Evolutionary conservation across 73 alveolate species (phyloP).

Genomic region (Paramecium pentaurelia): DNA sequence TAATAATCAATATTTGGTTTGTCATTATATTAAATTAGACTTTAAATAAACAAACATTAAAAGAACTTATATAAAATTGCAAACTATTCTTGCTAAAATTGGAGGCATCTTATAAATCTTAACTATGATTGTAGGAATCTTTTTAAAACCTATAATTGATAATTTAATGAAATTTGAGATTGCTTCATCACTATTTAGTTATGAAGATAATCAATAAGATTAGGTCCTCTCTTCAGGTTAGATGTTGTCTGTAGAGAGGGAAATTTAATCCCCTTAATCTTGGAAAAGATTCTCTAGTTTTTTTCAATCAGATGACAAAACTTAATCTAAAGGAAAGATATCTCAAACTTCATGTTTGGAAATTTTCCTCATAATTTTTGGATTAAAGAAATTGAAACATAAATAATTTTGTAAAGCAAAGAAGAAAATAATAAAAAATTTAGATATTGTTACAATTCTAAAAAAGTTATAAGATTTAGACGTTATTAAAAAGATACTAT

Average conservation of each 20-base stretch:
- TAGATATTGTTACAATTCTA: background rate
- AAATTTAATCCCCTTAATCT: background rate
- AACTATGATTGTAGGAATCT: background rate
- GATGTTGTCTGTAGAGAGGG: background rate
- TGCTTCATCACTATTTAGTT: background rate
- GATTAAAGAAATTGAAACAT: background rate
- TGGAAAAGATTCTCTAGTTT: background rate
- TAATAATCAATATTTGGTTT: background rate
- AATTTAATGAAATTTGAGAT: background rate
- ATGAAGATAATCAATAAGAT: background rate
- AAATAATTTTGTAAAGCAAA: background rate
- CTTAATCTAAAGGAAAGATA: background rate
- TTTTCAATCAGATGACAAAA: background rate
- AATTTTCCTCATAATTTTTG: background rate
- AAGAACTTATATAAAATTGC: background rate
- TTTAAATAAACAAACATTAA: background rate
- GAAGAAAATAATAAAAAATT: background rate
- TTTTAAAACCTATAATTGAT: background rate
- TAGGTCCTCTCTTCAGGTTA: background rate
- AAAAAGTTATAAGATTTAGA: background rate
- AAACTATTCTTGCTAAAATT: background rate
- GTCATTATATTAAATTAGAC: background rate
- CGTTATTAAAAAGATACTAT: background rate
- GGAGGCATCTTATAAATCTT: background rate
- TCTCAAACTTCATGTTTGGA: background rate